A percentile compares a stretch with the other conserved stretches of the same genome.
These are phyloP conservation scores for Vitis hybrid DNA, from an alignment of 177 flowering plant genomes.

Conservation along the genomic window DNA sequence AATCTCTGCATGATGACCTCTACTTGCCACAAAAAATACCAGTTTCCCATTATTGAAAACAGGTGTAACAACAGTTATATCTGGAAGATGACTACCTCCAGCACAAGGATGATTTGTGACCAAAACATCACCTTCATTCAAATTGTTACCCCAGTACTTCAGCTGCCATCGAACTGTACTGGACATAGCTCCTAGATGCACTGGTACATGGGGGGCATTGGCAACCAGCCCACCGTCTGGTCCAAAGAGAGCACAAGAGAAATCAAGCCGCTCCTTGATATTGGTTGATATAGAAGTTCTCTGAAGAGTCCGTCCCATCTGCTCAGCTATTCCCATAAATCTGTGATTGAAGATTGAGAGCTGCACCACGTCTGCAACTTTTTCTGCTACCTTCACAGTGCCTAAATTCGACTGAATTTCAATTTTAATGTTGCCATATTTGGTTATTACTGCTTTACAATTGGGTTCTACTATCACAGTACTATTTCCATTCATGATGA, in stretches of 20 bases:
- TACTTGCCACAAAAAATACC: constrained; percentile 93
- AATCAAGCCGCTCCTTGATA: constrained; percentile 93
- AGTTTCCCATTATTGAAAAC: constrained; percentile 75
- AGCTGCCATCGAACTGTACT: constrained; percentile 95
- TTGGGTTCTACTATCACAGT: constrained; percentile 92
- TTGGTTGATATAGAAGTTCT: constrained; percentile 97
- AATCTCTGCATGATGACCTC: constrained; percentile 99
- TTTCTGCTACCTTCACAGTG: constrained; percentile 46
- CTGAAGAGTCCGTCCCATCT: constrained; percentile 97
- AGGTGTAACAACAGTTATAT: constrained; percentile 94
- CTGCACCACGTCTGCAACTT: constrained; percentile 92
- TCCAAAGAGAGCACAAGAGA: constrained; percentile 95
- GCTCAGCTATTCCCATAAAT: constrained; percentile 99
- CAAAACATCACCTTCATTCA: constrained; percentile 91
- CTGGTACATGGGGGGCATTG: constrained; percentile 99
- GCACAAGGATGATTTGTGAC: constrained; percentile 94
- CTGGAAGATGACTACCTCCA: constrained; percentile 98
- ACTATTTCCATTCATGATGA: constrained; percentile 96
- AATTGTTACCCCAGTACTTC: constrained; percentile 72
- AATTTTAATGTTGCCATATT: constrained; percentile 84
- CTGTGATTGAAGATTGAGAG: constrained; percentile 94
- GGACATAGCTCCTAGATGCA: constrained; percentile 98
- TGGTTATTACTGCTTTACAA: constrained; percentile 75
- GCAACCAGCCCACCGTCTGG: constrained; percentile 98
- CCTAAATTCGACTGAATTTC: constrained; percentile 53